phyloP scores from a whole-genome alignment of 2,329 filamentous ascomycete species.

The Stachybotrys echinatus region DNA sequence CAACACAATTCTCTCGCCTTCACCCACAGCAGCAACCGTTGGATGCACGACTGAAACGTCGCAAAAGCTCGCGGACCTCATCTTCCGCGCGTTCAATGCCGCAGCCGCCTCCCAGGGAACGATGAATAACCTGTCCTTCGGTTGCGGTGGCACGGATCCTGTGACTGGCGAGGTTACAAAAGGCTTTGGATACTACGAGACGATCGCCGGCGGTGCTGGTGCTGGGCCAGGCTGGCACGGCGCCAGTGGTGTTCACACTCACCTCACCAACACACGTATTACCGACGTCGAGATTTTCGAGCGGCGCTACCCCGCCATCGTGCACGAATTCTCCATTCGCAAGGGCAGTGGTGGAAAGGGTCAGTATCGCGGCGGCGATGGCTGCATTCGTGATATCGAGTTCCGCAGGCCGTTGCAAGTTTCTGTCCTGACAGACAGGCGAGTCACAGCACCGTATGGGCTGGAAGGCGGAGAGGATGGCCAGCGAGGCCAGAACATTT shows the following conservation, averaged over 20 bases:
- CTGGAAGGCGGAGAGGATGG: constrained; percentile 67
- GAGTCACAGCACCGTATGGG: constrained; percentile 73
- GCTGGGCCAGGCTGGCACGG: constrained; percentile 23
- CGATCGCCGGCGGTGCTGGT: constrained; percentile 25
- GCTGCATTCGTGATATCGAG: constrained; percentile 74
- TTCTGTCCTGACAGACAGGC: constrained; percentile 70
- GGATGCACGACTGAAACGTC: constrained; percentile 27
- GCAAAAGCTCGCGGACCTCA: constrained; percentile 52
- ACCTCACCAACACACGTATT: constrained; percentile 34
- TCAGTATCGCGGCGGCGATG: constrained; percentile 66
- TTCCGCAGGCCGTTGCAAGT: constrained; percentile 74
- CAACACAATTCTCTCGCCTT: constrained; percentile 27
- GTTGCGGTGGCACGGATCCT: constrained; percentile 47
- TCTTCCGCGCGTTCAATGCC: constrained; percentile 69
- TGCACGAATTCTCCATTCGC: constrained; percentile 24
- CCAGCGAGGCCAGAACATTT: constrained; percentile 63
- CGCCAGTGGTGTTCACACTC: constrained; percentile 21
- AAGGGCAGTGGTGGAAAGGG: constrained; percentile 50
- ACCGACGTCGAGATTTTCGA: constrained; percentile 30
- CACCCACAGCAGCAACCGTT: constrained; percentile 23
- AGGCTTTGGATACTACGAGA: constrained; percentile 31
- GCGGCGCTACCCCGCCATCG: constrained; percentile 25
- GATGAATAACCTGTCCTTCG: constrained; percentile 77
- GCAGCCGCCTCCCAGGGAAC: constrained; percentile 74
- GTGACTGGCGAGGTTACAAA: constrained; percentile 15